Evolutionary conservation across 768 basidiomycete species (phyloP), one percentile per base, ranked within the genome.

Genomic region (Agrocybe pediades): DNA sequence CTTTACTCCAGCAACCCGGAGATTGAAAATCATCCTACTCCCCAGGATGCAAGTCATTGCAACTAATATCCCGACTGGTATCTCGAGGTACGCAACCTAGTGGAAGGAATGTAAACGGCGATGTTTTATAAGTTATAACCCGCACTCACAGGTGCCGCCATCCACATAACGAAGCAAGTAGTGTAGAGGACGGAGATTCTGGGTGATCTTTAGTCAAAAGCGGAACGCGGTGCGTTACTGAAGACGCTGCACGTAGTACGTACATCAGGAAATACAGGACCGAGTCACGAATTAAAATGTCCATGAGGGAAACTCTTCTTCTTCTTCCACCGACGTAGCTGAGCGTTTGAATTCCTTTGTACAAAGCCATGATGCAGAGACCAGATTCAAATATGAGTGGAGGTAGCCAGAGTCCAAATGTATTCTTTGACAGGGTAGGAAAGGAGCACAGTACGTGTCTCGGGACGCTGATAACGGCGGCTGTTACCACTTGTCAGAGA

Each of bases 1-100:
- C n/a, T n/a, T n/a, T n/a, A 92, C 92, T 0, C 13, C 33, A n/a
- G 33, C 33, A 15, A 15, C 33, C 4, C 33, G 33, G 33, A 36
- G 33, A 13, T 36, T 36, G n/a, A 36, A n/a, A 36, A 36, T 36
- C 33, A 36, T 36, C 3, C 33, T 11, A 36, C 13, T 36, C n/a
- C 33, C 33, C 4, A 36, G 33, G n/a, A 36, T n/a, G 5, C 33
- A 36, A 13, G 33, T 36, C 33, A 36, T 36, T 5, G 33, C 33
- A 36, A 36, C 33, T 5, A n/a, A 36, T 4, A 36, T 36, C n/a
- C 13, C 33, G 6, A 11, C 33, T 3, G 33, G 33, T 4, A 36
- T 13, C n/a, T 36, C 33, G 3, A 36, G 4, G 11, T 36, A 36
- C 5, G 33, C 3, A 5, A n/a, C 5, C 29, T 30, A n/a, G n/a